These are phyloP conservation scores for Elymus sibiricus DNA, from an alignment of 176 grass and related monocot species.

Conservation along the genomic window DNA sequence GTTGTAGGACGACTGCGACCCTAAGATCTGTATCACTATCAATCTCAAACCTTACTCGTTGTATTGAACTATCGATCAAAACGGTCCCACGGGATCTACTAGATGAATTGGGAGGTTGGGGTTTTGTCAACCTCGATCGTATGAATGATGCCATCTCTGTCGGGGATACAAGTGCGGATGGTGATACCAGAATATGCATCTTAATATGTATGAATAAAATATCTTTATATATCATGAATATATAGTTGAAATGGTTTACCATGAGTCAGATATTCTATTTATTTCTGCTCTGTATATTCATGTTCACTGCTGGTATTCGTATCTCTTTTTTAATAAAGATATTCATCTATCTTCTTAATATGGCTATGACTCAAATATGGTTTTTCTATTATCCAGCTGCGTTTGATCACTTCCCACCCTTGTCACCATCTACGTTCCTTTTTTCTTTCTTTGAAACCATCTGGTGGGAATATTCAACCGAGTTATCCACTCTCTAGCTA, in stretches of 20 bases:
- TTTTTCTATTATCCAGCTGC: too few relatives aligned
- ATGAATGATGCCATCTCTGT: neutral
- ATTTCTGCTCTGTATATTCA: neutral
- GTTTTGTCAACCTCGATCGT: neutral
- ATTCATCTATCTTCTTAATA: neutral
- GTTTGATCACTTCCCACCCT: too few relatives aligned
- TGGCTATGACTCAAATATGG: neutral
- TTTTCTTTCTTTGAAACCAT: neutral
- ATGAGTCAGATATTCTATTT: slow-evolving; percentile 6
- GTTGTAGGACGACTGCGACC: neutral
- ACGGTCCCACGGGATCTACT: neutral
- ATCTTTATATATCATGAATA: neutral
- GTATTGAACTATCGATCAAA: neutral
- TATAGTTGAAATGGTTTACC: neutral
- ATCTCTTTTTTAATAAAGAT: neutral
- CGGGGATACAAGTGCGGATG: neutral
- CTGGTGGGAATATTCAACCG: neutral
- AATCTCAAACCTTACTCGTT: neutral
- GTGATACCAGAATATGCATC: neutral
- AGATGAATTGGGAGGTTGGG: neutral
- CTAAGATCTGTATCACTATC: neutral
- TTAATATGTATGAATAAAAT: neutral
- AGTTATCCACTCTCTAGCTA: neutral
- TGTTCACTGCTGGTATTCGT: neutral
- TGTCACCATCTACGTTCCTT: neutral